phyloP scores from a whole-genome alignment of 2,329 filamentous ascomycete genomes.

The Diplodia mutila region DNA sequence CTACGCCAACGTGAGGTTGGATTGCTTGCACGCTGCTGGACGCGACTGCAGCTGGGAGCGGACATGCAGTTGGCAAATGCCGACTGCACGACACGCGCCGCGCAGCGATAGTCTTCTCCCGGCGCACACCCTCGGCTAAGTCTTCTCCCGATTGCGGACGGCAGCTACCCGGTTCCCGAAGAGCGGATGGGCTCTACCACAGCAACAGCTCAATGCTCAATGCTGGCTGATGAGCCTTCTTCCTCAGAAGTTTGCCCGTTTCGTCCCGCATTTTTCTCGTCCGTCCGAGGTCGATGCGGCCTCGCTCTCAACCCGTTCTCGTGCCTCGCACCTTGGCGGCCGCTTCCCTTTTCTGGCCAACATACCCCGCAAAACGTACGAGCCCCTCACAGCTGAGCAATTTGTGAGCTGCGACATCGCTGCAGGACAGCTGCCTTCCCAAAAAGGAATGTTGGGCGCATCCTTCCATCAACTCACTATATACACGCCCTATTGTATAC shows the following conservation, averaged over 20 bases:
- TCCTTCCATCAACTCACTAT: too few species aligned
- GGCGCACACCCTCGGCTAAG: slow-evolving; percentile 17
- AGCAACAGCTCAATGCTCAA: neutral
- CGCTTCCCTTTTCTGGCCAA: neutral
- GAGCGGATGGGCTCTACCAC: neutral
- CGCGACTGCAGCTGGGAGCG: neutral
- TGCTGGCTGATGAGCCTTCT: slow-evolving; percentile 18
- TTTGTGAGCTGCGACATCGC: neutral
- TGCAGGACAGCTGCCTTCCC: neutral
- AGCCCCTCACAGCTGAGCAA: neutral
- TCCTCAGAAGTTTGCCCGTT: neutral
- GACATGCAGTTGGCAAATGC: neutral
- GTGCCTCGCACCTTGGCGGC: too few species aligned
- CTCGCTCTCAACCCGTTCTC: neutral
- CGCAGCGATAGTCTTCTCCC: slow-evolving; percentile 12
- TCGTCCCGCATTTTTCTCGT: slow-evolving; percentile 16
- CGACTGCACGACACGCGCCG: neutral
- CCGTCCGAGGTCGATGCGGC: neutral
- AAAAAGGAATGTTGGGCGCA: neutral
- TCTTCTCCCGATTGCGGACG: slow-evolving; percentile 15
- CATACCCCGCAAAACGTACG: slow-evolving; percentile 8
- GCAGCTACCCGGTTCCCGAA: slow-evolving; percentile 5
- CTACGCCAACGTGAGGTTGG: neutral
- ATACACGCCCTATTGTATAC: neutral
- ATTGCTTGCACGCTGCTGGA: neutral